Base-by-base conservation (phyloP, 805 yeast species). In the Candida odintsovae region DNA sequence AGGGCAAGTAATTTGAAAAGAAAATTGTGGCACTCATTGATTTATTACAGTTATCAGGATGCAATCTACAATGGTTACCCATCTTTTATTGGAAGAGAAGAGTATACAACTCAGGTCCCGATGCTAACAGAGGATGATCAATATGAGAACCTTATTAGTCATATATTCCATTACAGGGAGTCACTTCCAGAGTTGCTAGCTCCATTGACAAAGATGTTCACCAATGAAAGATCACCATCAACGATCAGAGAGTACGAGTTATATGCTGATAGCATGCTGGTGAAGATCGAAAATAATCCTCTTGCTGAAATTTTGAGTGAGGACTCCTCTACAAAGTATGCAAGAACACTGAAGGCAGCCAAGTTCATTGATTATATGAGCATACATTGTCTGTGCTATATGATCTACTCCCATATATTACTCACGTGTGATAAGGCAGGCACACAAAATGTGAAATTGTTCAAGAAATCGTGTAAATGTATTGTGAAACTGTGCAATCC, bases 331-430 rank as follows among this genome's bases (percentile, higher is more conserved):
- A 41, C 44, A 8, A 45, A 25, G 18, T 20, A 33, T 2, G 16
- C 39, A 10, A 47, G 45, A 39, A 41, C 42, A 43, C 35, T 7
- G 12, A 47, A 47, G 29, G 15, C 38, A 4, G 16, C 31, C n/a
- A 41, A 26, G 20, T 44, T 47, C 12, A 21, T 44, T 8, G 44
- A 44, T 25, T 47, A 25, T 13, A 12, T 47, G 19, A 47, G 44
- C 21, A 13, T 42, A 5, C 39, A 40, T 12, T 18, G 41, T 15
- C 9, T 47, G 6, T 42, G 33, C 19, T 47, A 47, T 22, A 38
- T 41, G 43, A 29, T 47, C 11, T 20, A 42, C 11, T 38, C 44
- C 22, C 44, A 44, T 26, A 38, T 47, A 38, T 38, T 44, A 5
- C 35, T 47, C 3, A 19, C 40, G 20, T 38, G 21, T 31, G 50